Evolutionary conservation across 1,139 yeast genomes (phyloP), one percentile per base, ranked within the genome.

Genomic region (Blastobotrys proliferans): DNA sequence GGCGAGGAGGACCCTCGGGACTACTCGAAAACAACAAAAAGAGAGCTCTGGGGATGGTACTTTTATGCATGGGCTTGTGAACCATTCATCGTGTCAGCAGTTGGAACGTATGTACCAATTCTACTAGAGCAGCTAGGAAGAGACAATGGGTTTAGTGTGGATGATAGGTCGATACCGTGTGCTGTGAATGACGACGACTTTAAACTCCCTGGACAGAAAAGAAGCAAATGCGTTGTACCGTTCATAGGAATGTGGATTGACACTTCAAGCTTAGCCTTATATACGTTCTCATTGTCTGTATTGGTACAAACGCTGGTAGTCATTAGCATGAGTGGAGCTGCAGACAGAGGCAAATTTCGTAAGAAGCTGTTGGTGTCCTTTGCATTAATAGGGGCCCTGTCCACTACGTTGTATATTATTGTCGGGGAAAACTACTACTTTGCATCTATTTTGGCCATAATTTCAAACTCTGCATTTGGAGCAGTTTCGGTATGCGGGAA

Each of bases 401-500:
- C 74, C 1, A 77, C 85, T 0, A 67, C 73, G 43, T 44, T 63
- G 9, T 76, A 74, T 47, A 58, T 76, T 35, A 52, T 66, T 13
- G 61, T 79, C 10, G 57, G 65, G 3, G 57, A 64, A 26, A 74
- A 74, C 41, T 80, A 77, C 53, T 77, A 79, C 45, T 50, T 71
- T 16, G 77, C 84, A 1, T 74, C 84, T 0, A 21, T 75, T 1
- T 61, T 79, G 22, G 81, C 83, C 2, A 70, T 81, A 8, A 40
- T 77, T 0, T 79, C 84, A 1, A 81, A 80, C 52, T 68, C 81
- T n/a, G 73, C 82, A 18, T 81, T 76, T 61, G 88, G 90, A 1
- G 83, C 82, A 3, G 83, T 80, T 2, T 77, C 78, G 41, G 88
- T 82, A 10, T 80, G 86, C 48, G 87, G 86, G n/a, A 82, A 82